Conservation (phyloP, 2,329 filamentous ascomycete species). For the Aureobasidium sp. region DNA sequence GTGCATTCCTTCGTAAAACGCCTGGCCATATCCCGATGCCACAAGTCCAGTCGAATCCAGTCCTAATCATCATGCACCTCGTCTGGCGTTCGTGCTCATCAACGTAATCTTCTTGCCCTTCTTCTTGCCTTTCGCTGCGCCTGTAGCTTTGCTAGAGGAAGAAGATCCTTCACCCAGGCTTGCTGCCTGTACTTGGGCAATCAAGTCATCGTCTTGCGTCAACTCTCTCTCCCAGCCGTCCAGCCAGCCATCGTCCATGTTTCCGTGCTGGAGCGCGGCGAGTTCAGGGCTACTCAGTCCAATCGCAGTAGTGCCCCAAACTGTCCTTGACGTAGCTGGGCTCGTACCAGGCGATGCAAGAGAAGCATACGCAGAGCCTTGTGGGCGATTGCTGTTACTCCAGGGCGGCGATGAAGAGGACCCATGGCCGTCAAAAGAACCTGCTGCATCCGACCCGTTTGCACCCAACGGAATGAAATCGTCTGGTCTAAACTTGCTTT, state of each 20-base stretch:
- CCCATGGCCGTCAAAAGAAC: slow-evolving; percentile 27
- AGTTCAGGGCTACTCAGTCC: slow-evolving; percentile 51
- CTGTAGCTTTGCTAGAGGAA: slow-evolving; percentile 19
- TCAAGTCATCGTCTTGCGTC: slow-evolving; percentile 54
- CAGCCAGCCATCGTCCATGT: slow-evolving; percentile 75
- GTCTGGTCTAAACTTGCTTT: slow-evolving; percentile 42
- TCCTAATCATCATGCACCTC: slow-evolving; percentile 41
- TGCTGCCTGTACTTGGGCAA: slow-evolving; percentile 42
- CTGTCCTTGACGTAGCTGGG: slow-evolving; percentile 67
- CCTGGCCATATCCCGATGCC: background rate
- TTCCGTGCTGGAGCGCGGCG: slow-evolving; percentile 35
- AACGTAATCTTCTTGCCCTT: slow-evolving; percentile 63
- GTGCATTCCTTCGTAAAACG: background rate
- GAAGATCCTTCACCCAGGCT: slow-evolving; percentile 20
- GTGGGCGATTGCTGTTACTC: slow-evolving; percentile 50
- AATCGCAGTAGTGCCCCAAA: slow-evolving; percentile 83
- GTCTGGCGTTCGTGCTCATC: slow-evolving; percentile 58
- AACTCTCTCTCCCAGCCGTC: slow-evolving; percentile 76
- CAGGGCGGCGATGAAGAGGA: slow-evolving; percentile 44
- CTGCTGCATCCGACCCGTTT: slow-evolving; percentile 22
- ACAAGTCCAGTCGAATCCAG: background rate
- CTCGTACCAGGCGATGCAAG: slow-evolving; percentile 76
- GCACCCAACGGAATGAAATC: slow-evolving; percentile 38
- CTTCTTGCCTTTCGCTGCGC: slow-evolving; percentile 50
- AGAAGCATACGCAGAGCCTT: slow-evolving; percentile 56